Conservation (phyloP, 2,329 filamentous ascomycete species). For the Diaporthe amygdali region DNA sequence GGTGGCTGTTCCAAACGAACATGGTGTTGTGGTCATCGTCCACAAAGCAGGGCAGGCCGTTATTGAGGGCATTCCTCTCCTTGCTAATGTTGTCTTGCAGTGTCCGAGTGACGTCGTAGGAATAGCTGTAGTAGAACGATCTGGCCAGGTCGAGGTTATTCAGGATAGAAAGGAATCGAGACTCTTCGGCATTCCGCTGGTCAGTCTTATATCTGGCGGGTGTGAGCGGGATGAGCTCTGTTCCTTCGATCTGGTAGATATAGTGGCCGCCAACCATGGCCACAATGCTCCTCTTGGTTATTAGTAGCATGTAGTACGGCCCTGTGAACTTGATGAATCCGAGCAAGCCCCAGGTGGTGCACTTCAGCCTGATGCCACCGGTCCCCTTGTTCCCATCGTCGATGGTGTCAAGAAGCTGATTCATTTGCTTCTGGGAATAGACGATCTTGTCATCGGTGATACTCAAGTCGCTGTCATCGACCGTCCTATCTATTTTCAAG, state of each 20-base stretch:
- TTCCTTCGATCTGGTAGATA: conserved; percentile 92
- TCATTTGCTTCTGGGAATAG: conserved; percentile 92
- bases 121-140: conserved; percentile 98
- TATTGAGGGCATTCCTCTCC: conserved; percentile 74
- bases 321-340: conserved; percentile 97
- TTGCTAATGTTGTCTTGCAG: conserved; percentile 89
- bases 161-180: conserved; percentile 85
- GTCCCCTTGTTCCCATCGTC: conserved; percentile 93
- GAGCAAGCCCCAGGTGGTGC: conserved; percentile 89
- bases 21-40: conserved; percentile 82
- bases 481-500: conserved; percentile 91
- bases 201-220: conserved; percentile 80
- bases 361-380: conserved; percentile 87
- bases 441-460: conserved; percentile 95
- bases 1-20: conserved; percentile 97
- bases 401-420: conserved; percentile 88
- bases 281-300: conserved; percentile 94
- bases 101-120: conserved; percentile 92
- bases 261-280: conserved; percentile 97
- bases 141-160: conserved; percentile 89
- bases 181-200: conserved; percentile 81
- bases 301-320: conserved; percentile 94
- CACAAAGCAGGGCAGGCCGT: conserved; percentile 64
- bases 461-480: conserved; percentile 77
- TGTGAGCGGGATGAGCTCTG: conserved; percentile 87